Conservation (phyloP, 306 rosid species). For the Cucumis hystrix region DNA sequence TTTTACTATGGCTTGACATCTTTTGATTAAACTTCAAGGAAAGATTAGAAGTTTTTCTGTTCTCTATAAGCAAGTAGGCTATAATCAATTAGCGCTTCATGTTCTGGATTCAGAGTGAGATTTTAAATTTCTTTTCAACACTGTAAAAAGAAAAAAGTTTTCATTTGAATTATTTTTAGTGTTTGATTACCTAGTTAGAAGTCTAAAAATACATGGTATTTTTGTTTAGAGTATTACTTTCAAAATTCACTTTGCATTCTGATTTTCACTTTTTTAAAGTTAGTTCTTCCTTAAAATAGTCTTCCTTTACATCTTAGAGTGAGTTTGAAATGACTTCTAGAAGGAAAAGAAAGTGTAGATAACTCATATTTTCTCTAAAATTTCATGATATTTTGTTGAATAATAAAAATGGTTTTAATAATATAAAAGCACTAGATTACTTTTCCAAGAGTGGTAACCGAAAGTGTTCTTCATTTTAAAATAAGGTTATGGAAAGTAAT, state of each 20-base stretch:
- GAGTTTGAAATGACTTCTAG: background rate
- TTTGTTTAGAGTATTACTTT: background rate
- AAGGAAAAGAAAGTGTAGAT: background rate
- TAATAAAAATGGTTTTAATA: background rate
- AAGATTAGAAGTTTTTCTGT: background rate
- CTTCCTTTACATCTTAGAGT: background rate
- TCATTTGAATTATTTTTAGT: too few species aligned
- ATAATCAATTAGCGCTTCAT: background rate
- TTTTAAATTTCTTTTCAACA: background rate
- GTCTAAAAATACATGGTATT: too few species aligned
- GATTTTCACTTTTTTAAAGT: background rate
- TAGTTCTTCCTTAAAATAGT: background rate
- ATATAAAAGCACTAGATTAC: background rate
- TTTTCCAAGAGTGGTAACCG: background rate
- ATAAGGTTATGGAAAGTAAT: background rate
- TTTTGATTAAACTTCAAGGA: background rate
- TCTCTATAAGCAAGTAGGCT: background rate
- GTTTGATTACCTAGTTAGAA: background rate
- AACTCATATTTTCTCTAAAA: background rate
- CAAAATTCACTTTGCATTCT: too few species aligned
- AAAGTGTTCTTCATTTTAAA: background rate
- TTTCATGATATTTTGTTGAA: background rate
- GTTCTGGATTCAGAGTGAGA: background rate
- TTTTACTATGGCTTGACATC: background rate
- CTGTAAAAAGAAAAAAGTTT: too few species aligned